Evolutionary conservation across 768 basidiomycete genomes (phyloP), one percentile per base, ranked within the genome.

Genomic region (Rhodotorula graminis): DNA sequence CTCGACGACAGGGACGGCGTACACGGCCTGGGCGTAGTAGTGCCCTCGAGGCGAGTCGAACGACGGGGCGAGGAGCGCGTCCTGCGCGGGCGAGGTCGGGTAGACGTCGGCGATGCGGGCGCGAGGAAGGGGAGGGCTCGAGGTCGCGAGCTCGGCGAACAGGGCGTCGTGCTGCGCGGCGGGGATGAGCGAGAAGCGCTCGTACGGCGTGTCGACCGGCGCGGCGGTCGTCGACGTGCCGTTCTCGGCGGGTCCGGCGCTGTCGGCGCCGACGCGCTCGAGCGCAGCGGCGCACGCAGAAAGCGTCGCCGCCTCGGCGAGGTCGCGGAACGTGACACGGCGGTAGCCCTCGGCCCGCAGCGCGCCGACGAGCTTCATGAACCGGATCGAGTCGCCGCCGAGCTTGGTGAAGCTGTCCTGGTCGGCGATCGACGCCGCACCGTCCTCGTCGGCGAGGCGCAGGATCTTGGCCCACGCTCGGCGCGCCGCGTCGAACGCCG

Each of bases 351-450:
- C 47, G 2, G 25, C 25, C 1, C 71, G 31, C 2, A 76, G 40
- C 2, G 50, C 42, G 49, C 57, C 49, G 23, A 76, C 65, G 31
- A 72, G 59, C 68, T 64, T 64, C 68, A 72, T 61, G 63, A 76
- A 76, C 25, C 74, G 65, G 63, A 76, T 76, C 65, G 71, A 72
- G 52, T 76, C 74, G 37, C 74, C 74, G 9, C 74, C 74, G 19
- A 76, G 59, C 33, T 59, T 66, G 19, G 65, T 70, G 62, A 76
- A 76, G 23, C 47, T 58, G 49, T 76, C 74, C 5, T 64, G 44
- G 42, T 72, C 71, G 5, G 55, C 74, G n/a, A 76, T 70, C 9
- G 11, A 7, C 19, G 15, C 19, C 31, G 31, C 61, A 5, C 3
- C 29, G 9, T 60, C 58, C 0, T 40, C 65, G 4, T 57, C 63